Percentiles rank a stretch among this genome's conserved stretches.
Evolutionary conservation across 2,329 filamentous ascomycete genomes (phyloP).

Genomic region (Elsinoe arachidis): DNA sequence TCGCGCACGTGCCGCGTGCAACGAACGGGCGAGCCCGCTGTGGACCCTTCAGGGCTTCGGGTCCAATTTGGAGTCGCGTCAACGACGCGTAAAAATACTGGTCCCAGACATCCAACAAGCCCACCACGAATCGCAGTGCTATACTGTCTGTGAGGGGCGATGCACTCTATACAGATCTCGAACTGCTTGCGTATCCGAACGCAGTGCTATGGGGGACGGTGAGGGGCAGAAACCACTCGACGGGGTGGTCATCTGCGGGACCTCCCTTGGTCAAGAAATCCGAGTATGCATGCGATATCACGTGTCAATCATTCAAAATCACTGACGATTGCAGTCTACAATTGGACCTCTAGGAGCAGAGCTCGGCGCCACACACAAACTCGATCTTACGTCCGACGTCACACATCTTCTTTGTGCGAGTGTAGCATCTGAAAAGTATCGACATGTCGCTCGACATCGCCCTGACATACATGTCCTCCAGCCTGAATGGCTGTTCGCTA

Average conservation of each 20-base stretch:
- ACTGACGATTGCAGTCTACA: constrained; percentile 19
- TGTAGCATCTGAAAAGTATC: constrained; percentile 86
- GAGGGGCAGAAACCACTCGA: constrained; percentile 50
- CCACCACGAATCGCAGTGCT: too few relatives aligned
- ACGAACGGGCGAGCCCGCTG: not conserved
- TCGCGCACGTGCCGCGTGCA: not conserved
- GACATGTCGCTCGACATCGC: constrained; percentile 83
- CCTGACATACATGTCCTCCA: constrained; percentile 77
- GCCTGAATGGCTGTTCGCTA: constrained; percentile 74
- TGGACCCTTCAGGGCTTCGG: not conserved
- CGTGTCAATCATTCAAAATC: not conserved
- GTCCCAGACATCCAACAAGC: too few relatives aligned
- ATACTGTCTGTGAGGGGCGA: not conserved
- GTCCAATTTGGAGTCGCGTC: not conserved
- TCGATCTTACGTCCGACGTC: constrained; percentile 90
- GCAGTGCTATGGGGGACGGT: not conserved
- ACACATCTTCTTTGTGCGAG: constrained; percentile 90
- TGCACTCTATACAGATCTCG: not conserved
- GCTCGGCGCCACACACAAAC: constrained; percentile 79
- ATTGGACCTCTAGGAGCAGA: constrained; percentile 55
- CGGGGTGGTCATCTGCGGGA: constrained; percentile 27
- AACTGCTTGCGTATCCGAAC: not conserved
- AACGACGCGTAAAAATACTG: not conserved
- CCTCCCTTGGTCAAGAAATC: constrained; percentile 26
- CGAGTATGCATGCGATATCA: constrained; percentile 21